Evolutionary conservation across 805 yeast genomes (phyloP).

Genomic region (Ogataea polymorpha): DNA sequence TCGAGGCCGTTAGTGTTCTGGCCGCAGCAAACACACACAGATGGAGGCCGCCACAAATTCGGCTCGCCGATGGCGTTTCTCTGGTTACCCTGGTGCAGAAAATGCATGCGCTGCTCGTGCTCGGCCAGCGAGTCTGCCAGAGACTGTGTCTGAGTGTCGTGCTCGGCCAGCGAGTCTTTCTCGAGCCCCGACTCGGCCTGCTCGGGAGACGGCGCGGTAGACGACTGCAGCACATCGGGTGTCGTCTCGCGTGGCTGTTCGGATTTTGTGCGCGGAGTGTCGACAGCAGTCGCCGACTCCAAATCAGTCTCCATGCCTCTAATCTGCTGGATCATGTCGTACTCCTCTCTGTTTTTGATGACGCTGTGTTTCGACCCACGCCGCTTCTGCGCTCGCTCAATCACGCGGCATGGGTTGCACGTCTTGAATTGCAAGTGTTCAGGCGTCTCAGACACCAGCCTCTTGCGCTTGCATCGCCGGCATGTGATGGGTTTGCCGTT

Average conservation of each 20-base stretch:
- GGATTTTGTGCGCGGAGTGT: too few relatives aligned
- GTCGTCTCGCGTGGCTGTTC: background rate
- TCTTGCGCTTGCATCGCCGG: slow-evolving; percentile 56
- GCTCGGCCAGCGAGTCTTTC: too few relatives aligned
- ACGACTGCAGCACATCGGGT: background rate
- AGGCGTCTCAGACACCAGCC: slow-evolving; percentile 53
- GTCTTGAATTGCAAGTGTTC: slow-evolving; percentile 56
- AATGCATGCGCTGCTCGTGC: background rate
- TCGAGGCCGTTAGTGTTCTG: slow-evolving; percentile 4
- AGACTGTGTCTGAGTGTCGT: too few relatives aligned
- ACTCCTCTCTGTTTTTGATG: slow-evolving; percentile 18
- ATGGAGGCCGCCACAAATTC: slow-evolving; percentile 2
- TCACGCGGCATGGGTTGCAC: slow-evolving; percentile 56
- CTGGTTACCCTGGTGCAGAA: too few relatives aligned
- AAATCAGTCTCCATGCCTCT: slow-evolving; percentile 5
- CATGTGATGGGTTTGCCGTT: slow-evolving; percentile 40
- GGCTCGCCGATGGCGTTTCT: background rate
- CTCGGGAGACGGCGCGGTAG: slow-evolving; percentile 2
- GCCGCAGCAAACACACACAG: slow-evolving; percentile 16
- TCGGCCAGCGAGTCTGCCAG: too few relatives aligned
- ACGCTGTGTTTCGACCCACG: slow-evolving; percentile 25
- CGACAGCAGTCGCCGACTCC: too few relatives aligned
- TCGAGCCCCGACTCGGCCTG: background rate
- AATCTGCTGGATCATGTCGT: slow-evolving; percentile 14
- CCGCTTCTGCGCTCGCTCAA: slow-evolving; percentile 43